Percentiles rank a stretch among this genome's conserved stretches.
Conservation (phyloP, 1,284 basidiomycete genomes). For the Vanrija sp. region DNA sequence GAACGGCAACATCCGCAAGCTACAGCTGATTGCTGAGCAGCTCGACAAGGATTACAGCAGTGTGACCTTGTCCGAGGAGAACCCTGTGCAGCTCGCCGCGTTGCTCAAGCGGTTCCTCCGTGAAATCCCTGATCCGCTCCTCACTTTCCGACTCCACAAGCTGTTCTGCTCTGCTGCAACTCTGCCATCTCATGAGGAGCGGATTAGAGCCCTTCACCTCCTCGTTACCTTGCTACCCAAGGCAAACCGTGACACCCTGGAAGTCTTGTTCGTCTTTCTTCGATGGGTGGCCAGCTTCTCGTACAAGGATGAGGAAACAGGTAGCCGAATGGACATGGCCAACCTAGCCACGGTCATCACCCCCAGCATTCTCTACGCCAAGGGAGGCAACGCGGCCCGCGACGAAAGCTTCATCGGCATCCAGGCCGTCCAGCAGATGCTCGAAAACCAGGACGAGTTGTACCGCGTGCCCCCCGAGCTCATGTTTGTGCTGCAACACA, state of each 20-base stretch:
- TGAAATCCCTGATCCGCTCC: constrained; percentile 90
- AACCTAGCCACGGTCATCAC: constrained; percentile 98
- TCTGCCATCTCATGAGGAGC: constrained; percentile 70
- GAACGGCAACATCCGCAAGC: constrained; percentile 92
- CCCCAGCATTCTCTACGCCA: constrained; percentile 87
- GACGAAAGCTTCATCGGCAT: constrained; percentile 94
- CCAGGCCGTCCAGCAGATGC: constrained; percentile 72
- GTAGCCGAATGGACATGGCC: constrained; percentile 95
- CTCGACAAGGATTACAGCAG: constrained; percentile 87
- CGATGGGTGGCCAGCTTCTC: constrained; percentile 99
- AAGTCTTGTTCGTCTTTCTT: constrained; percentile 95
- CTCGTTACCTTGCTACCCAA: constrained; percentile 84
- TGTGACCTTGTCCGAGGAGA: constrained; percentile 89
- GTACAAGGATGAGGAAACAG: constrained; percentile 95
- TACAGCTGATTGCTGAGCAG: constrained; percentile 85
- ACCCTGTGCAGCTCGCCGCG: constrained; percentile 94
- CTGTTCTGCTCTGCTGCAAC: constrained; percentile 88
- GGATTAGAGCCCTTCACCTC: constrained; percentile 79
- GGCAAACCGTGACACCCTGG: constrained; percentile 92
- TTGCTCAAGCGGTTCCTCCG: constrained; percentile 95
- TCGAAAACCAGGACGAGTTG: constrained; percentile 93
- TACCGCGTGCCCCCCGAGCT: constrained; percentile 85
- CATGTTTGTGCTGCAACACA: constrained; percentile 69
- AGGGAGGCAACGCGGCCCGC: constrained; percentile 77
- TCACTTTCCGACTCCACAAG: constrained; percentile 91